These are phyloP conservation scores for Nemania serpens DNA, from an alignment of 2,329 filamentous ascomycete species.

Conservation along the genomic window DNA sequence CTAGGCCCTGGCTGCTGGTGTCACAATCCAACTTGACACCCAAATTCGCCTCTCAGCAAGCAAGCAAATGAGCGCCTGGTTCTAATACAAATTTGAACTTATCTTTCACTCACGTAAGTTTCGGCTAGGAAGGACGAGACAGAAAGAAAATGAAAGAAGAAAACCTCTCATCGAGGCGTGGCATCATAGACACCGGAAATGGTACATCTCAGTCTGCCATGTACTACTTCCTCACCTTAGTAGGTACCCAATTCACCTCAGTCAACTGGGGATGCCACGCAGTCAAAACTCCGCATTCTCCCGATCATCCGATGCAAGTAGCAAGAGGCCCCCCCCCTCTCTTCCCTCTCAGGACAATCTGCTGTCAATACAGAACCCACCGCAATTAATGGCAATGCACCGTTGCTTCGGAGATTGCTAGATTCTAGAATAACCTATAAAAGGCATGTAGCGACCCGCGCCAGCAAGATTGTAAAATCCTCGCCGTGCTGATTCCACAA, in stretches of 20 bases:
- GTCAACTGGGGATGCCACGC: constrained; percentile 21
- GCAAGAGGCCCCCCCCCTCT: background rate
- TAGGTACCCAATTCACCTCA: constrained; percentile 6
- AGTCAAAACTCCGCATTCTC: constrained; percentile 24
- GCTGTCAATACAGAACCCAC: background rate
- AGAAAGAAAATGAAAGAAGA: background rate
- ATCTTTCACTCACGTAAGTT: background rate
- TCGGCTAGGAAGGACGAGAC: constrained; percentile 11
- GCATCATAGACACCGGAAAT: constrained; percentile 3
- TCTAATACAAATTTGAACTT: constrained; percentile 5
- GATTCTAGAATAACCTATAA: constrained; percentile 13
- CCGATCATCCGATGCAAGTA: constrained; percentile 22
- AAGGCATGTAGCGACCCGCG: constrained; percentile 8
- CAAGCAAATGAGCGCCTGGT: constrained; percentile 21
- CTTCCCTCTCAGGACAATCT: background rate
- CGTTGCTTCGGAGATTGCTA: background rate
- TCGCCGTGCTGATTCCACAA: background rate
- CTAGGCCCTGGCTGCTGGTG: constrained; percentile 13
- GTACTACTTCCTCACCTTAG: constrained; percentile 6
- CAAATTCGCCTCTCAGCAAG: constrained; percentile 22
- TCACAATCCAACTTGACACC: constrained; percentile 23
- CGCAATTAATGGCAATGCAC: background rate
- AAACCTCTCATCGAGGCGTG: background rate
- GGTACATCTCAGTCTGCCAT: constrained; percentile 15
- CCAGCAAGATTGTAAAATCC: constrained; percentile 1